These are phyloP conservation scores for Noccaea bulbosa DNA, from an alignment of 345 rosid species.

Conservation along the genomic window DNA sequence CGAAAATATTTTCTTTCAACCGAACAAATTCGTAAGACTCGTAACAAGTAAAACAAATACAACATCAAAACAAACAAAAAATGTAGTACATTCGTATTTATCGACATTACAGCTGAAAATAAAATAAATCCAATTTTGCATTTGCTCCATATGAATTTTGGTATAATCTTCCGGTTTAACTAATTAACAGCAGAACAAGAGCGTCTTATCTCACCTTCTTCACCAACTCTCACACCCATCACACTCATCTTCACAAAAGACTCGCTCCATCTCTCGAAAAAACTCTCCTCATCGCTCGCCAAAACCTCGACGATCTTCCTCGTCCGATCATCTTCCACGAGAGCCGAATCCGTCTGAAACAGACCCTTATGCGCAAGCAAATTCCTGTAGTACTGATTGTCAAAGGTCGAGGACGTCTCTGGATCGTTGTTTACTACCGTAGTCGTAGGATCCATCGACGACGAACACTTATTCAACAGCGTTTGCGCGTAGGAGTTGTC, in stretches of 20 bases:
- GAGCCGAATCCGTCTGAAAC: slow-evolving; percentile 75
- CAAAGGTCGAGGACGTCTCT: slow-evolving; percentile 57
- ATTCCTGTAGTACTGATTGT: slow-evolving; percentile 70
- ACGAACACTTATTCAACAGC: slow-evolving; percentile 58
- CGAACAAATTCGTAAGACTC: too few relatives aligned
- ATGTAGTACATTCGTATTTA: too few relatives aligned
- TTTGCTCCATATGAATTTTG: neutral
- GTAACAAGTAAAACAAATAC: too few relatives aligned
- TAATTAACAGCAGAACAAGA: slow-evolving; percentile 55
- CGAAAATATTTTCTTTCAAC: too few relatives aligned
- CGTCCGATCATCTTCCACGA: slow-evolving; percentile 57
- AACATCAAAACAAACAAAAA: too few relatives aligned
- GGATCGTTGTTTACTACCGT: slow-evolving; percentile 62
- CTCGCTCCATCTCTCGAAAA: slow-evolving; percentile 63
- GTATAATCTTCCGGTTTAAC: slow-evolving; percentile 5
- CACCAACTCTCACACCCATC: slow-evolving; percentile 65
- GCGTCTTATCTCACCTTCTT: slow-evolving; percentile 73
- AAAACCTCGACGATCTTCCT: slow-evolving; percentile 57
- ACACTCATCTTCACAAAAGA: slow-evolving; percentile 76
- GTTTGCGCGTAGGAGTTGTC: slow-evolving; percentile 55
- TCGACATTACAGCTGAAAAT: too few relatives aligned
- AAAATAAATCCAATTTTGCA: neutral
- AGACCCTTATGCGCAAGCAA: slow-evolving; percentile 61
- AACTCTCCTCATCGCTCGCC: slow-evolving; percentile 58
- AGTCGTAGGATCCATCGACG: slow-evolving; percentile 45